These are phyloP conservation scores for Triticum monococcum DNA, from an alignment of 176 grass and related monocot genomes.

Conservation along the genomic window DNA sequence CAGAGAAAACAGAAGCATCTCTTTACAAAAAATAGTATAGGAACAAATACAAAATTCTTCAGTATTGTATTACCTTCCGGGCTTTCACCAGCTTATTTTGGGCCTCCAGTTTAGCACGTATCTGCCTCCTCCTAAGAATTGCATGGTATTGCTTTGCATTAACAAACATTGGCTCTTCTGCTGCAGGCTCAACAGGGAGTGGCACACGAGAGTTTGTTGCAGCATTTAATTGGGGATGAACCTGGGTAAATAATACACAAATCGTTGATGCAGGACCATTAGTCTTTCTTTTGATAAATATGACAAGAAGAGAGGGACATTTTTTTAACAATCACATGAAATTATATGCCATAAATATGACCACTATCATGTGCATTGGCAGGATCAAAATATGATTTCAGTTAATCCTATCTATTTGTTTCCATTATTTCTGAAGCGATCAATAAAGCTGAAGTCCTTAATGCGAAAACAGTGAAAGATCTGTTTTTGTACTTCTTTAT, in stretches of 20 bases:
- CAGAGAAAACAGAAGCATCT: conserved; percentile 5
- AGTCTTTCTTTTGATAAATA: neutral
- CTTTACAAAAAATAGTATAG: neutral
- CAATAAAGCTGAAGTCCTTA: neutral
- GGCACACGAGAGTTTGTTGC: conserved; percentile 43
- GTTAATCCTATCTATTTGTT: neutral
- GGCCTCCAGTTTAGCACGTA: conserved; percentile 87
- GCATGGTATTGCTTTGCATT: conserved; percentile 97
- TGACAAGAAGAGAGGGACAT: neutral
- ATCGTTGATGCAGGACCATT: neutral
- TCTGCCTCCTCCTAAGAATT: conserved; percentile 85
- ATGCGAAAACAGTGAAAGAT: neutral
- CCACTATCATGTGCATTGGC: neutral
- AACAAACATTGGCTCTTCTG: conserved; percentile 90
- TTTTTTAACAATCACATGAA: neutral
- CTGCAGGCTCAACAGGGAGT: conserved; percentile 66
- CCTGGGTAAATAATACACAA: conserved; percentile 40
- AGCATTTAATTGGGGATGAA: conserved; percentile 49
- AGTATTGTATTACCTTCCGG: conserved; percentile 66
- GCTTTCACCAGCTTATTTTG: conserved; percentile 88
- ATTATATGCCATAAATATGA: neutral
- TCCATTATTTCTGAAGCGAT: neutral
- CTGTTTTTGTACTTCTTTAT: neutral
- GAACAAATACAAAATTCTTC: neutral
- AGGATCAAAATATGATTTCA: conserved; percentile 15